Base-by-base conservation (phyloP, 192 early-diverging fungal species). In the Backusella luteola region DNA sequence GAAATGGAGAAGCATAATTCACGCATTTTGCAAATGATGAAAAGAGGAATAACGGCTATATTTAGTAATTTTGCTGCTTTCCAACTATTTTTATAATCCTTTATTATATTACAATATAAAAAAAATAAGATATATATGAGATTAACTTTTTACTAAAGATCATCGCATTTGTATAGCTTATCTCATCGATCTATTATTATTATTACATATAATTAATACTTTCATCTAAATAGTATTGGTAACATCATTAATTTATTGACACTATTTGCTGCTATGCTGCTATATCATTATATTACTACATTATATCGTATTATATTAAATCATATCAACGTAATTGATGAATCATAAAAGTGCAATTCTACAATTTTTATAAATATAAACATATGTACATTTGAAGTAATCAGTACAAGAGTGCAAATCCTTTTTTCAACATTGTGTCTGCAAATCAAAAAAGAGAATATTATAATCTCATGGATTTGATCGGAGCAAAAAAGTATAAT, bases 21-120 rank as follows among this genome's bases (percentile, higher is more conserved):
- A 67, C 17, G 38, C 34, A 19, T n/a, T 68, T 36, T n/a, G 3
- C 9, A 39, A 39, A 39, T 21, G 23, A 68, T 34, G 35, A 68
- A 68, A 68, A 35, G 35, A 68, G 67, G 35, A 68, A 68, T 68
- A 68, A 36, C 34, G 19, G 32, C 67, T 68, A 68, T n/a, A 68
- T 68, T 34, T 68, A 35, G 67, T 68, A 68, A 68, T 53, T 53
- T 23, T 53, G 52, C 52, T 53, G 52, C 52, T 53, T 53, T 53
- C 52, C n/a, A 53, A 53, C 52, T 53, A 53, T 53, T 53, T 53
- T 53, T 53, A 53, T 53, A 53, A 53, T 53, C n/a, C 17, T 53
- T 53, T 39, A 53, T 53, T 21, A n/a, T 53, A 53, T 23, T 19
- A 8, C n/a, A 53, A 53, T 53, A 53, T 53, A 53, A 53, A 53